Conservation (phyloP, 2,329 filamentous ascomycete species). For the Colletotrichum cordylinicola region DNA sequence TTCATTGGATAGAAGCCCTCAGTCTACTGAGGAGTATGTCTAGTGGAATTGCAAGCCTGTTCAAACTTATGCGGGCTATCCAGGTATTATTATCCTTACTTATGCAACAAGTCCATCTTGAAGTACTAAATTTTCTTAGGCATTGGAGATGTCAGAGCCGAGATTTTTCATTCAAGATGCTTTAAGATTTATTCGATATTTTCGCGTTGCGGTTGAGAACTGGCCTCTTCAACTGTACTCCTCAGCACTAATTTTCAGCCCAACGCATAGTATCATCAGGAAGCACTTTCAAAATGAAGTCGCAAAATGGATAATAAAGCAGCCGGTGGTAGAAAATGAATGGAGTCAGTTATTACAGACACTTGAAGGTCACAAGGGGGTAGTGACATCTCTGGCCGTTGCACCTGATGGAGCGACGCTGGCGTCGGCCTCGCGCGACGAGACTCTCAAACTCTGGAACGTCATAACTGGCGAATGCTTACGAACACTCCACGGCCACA, state of each 20-base stretch:
- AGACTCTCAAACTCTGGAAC: not conserved
- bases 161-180: not conserved
- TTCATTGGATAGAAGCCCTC: not conserved
- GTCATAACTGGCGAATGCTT: not conserved
- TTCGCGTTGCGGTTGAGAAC: not conserved
- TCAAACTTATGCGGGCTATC: not conserved
- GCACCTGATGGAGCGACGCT: not conserved
- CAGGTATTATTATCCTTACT: not conserved
- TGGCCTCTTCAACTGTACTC: not conserved
- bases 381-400: accelerated
- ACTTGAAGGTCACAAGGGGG: not conserved
- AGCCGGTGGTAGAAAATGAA: not conserved
- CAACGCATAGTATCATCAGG: not conserved
- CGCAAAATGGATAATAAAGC: not conserved
- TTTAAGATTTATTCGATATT: not conserved
- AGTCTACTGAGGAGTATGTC: not conserved
- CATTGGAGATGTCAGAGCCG: not conserved
- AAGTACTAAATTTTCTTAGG: not conserved
- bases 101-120: not conserved
- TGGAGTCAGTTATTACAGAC: not conserved
- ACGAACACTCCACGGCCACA: not conserved
- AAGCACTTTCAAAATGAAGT: not conserved
- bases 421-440: accelerated
- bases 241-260: not conserved
- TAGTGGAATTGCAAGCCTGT: not conserved